Base-by-base conservation (phyloP, 2,329 filamentous ascomycete genomes). In the Cadophora luteo-olivacea region DNA sequence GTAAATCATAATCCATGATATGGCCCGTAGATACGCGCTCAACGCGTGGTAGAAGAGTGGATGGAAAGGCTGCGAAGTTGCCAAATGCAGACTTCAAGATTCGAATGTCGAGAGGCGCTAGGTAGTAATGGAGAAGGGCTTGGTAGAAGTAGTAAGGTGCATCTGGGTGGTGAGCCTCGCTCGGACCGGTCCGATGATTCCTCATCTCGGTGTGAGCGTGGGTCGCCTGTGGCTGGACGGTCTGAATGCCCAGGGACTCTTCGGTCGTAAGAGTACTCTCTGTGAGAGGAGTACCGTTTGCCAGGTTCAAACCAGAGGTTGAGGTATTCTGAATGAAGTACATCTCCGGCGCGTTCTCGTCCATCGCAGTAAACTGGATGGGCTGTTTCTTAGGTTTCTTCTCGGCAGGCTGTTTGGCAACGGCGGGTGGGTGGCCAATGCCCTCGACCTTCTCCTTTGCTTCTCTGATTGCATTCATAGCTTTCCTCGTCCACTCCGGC, bases 401-500 rank as follows among this genome's bases (percentile, higher is more conserved):
- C 71, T 85, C 82, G 7, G 80, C 79, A 19, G 83, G 83, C 72
- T 88, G 85, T 67, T 81, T 81, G 22, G 83, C 79, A 66, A 84
- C 78, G 32, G 82, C 81, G 19, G 89, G 88, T 29, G 89, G 88
- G 73, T 91, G 88, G 0, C 89, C 89, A 69, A 92, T 89, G 0
- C 88, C 89, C 64, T 84, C 84, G 1, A 92, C 77, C 77, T 90
- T 94, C 71, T 96, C 92, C 79, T 93, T 97, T 0, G 91, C 87
- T 22, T 92, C 87, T 5, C 85, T 85, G 61, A 98, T 90, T 36
- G 89, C 85, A 65, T 87, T 85, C 67, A 97, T 87, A 3, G 96
- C 96, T 78, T 92, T 95, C 73, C 90, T 89, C 1, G 92, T 93
- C 94, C 94, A 98, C 73, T 95, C 93, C n/a, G 90, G 91, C 71